Base-by-base conservation (phyloP, 768 basidiomycete species). In the Trametes punicea region DNA sequence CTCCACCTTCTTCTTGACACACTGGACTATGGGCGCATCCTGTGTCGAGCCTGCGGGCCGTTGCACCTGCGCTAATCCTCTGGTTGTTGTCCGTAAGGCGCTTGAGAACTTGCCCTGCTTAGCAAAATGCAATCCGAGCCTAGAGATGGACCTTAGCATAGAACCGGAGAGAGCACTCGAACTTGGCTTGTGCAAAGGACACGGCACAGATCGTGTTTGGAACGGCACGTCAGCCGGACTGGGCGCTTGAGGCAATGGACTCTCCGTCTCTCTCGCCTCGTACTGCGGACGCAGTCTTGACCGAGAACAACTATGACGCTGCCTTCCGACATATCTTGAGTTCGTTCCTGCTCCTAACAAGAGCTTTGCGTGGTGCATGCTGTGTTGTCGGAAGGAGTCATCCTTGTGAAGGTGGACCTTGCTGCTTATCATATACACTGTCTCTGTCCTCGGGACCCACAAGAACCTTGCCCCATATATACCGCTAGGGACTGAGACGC, bases 11-110 rank as follows among this genome's bases (percentile, higher is more conserved):
- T 55, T 42, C 38, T 49, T 46, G 46, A 69, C 64, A 42, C 60
- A 51, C 49, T 63, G 64, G 4, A 69, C 46, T 27, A 69, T 65
- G 0, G 65, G 65, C 6, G 64, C 61, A 46, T 62, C 48, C 29
- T 54, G 51, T 23, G 56, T 25, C 6, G 44, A 40, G 8, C 26
- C 50, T 16, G 50, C 30, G 5, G 27, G 41, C 13, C 50, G 45
- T 20, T 51, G 42, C 30, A 50, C 34, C 21, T 57, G 56, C 38
- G 50, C 56, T 30, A 57, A 27, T 11, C 16, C 27, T 2, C 11
- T 23, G 18, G 46, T 25, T n/a, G 30, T 29, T 3, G 33, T 48
- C 1, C 41, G 31, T 7, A 53, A 48, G n/a, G 20, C 15, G 13
- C 47, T 47, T n/a, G 57, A 41, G 13, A 30, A 29, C 23, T 16